Evolutionary conservation across 305 asterid species (phyloP).

Genomic region (Andrographis paniculata): DNA sequence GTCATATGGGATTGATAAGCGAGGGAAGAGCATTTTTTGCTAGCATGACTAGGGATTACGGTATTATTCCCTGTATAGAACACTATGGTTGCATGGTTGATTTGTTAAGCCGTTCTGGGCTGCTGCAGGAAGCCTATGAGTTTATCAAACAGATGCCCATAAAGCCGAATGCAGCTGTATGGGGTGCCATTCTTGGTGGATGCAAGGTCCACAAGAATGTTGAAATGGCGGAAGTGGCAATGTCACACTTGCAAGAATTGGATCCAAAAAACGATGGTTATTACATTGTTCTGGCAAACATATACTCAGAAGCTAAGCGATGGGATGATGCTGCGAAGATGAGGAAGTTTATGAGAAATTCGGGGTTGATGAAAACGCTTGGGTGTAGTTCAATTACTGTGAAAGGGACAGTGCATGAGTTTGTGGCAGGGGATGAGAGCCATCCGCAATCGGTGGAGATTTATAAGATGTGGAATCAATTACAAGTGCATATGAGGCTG

Average conservation of each 20-base stretch:
- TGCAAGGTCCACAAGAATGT: conserved; percentile 53
- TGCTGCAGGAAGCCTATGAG: conserved; percentile 42
- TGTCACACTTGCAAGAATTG: conserved; percentile 28
- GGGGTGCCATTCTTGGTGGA: conserved; percentile 89
- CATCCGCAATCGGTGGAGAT: conserved; percentile 43
- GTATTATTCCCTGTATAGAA: conserved; percentile 38
- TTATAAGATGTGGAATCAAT: conserved; percentile 24
- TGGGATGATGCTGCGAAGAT: conserved; percentile 46
- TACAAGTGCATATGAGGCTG: conserved; percentile 29
- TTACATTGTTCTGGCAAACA: conserved; percentile 48
- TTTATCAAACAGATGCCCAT: conserved; percentile 45
- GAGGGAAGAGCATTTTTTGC: conserved; percentile 42
- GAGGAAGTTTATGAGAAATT: conserved; percentile 40
- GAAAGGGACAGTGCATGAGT: conserved; percentile 42
- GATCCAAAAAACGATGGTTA: conserved; percentile 49
- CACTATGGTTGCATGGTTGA: conserved; percentile 81
- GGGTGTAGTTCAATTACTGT: conserved; percentile 45
- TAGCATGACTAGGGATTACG: conserved; percentile 42
- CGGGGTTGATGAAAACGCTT: conserved; percentile 42
- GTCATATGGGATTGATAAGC: conserved; percentile 47
- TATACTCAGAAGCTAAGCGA: conserved; percentile 42
- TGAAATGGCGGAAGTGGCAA: conserved; percentile 52
- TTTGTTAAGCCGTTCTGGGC: conserved; percentile 57
- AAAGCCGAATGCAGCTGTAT: conserved; percentile 46
- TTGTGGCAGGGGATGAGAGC: conserved; percentile 46